Conservation (phyloP, 2,329 filamentous ascomycete species). For the Cytospora piceicola region DNA sequence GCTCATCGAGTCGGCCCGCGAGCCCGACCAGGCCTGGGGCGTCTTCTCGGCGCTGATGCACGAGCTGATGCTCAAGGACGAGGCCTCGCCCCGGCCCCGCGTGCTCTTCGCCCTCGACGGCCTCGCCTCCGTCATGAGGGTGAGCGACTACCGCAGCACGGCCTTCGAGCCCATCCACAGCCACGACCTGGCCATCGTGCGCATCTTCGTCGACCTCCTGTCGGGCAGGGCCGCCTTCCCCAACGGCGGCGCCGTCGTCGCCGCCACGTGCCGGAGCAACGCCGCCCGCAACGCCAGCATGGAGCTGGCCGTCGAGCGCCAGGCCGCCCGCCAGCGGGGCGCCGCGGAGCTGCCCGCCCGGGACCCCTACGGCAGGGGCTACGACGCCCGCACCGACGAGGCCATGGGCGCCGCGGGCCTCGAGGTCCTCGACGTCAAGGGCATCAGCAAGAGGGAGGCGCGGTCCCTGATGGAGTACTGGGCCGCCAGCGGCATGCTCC, state of each 20-base stretch:
- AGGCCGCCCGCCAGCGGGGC: conserved; percentile 48
- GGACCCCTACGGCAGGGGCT: conserved; percentile 59
- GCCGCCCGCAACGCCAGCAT: conserved; percentile 66
- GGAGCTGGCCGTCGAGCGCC: conserved; percentile 66
- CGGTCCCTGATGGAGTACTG: conserved; percentile 90
- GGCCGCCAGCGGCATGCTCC: conserved; percentile 80
- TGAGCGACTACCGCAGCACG: conserved; percentile 74
- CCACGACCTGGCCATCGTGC: conserved; percentile 78
- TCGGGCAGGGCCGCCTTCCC: conserved; percentile 59
- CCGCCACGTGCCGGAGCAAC: conserved; percentile 75
- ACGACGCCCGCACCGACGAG: conserved; percentile 61
- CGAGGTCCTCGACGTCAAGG: conserved; percentile 61
- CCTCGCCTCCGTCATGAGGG: conserved; percentile 78
- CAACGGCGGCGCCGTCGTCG: conserved; percentile 81
- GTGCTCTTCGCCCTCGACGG: conserved; percentile 80
- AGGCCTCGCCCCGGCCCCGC: conserved; percentile 49
- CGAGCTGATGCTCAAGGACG: conserved; percentile 65
- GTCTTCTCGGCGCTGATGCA: conserved; percentile 81
- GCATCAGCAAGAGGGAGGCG: conserved; percentile 75
- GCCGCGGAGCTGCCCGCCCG: conserved; percentile 39
- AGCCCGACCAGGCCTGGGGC: conserved; percentile 77
- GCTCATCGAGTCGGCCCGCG: conserved; percentile 71
- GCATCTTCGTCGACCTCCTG: conserved; percentile 75
- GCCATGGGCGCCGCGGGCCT: conserved; percentile 50
- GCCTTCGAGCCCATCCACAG: conserved; percentile 78